Evolutionary conservation across 495 filamentous ascomycete species (phyloP).

Genomic region (Xylaria curta): DNA sequence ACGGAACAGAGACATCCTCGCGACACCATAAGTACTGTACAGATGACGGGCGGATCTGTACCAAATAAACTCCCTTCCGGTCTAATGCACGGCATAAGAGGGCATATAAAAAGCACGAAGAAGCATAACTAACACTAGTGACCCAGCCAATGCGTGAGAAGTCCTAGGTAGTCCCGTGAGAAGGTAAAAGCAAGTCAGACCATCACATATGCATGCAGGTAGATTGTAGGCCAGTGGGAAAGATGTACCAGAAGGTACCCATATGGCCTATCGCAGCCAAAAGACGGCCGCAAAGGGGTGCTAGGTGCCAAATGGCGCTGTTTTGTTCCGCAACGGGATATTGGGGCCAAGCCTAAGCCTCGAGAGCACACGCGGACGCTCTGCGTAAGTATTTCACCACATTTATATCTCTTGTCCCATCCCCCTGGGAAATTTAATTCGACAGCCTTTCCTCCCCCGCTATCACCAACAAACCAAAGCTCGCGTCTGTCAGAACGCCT

Average conservation of each 20-base stretch:
- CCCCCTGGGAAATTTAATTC: conserved; percentile 24
- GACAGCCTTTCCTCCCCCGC: conserved; percentile 24
- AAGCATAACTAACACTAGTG: neutral
- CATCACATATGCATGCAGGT: conserved; percentile 20
- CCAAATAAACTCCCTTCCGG: conserved; percentile 18
- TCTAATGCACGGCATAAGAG: conserved; percentile 14
- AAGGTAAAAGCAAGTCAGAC: conserved; percentile 17
- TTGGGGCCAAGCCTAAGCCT: conserved; percentile 26
- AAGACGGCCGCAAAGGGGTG: conserved; percentile 20
- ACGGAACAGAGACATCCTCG: conserved; percentile 22
- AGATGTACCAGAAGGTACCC: conserved; percentile 1
- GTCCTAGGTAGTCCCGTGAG: conserved; percentile 14
- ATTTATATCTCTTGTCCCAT: conserved; percentile 21
- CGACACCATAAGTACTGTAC: conserved; percentile 9
- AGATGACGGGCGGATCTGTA: conserved; percentile 10
- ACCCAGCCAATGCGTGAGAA: conserved; percentile 16
- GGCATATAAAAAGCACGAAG: neutral
- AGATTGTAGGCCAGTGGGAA: conserved; percentile 17
- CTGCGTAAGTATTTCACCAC: conserved; percentile 17
- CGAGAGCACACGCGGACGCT: conserved; percentile 18
- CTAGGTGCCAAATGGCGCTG: conserved; percentile 23
- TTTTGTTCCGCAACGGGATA: conserved; percentile 21
- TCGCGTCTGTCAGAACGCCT: conserved; percentile 24
- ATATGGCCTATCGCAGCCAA: conserved; percentile 21
- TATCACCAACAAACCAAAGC: conserved; percentile 6